phyloP scores from a whole-genome alignment of 192 early-diverging fungal genomes.

The Diversispora epigaea region DNA sequence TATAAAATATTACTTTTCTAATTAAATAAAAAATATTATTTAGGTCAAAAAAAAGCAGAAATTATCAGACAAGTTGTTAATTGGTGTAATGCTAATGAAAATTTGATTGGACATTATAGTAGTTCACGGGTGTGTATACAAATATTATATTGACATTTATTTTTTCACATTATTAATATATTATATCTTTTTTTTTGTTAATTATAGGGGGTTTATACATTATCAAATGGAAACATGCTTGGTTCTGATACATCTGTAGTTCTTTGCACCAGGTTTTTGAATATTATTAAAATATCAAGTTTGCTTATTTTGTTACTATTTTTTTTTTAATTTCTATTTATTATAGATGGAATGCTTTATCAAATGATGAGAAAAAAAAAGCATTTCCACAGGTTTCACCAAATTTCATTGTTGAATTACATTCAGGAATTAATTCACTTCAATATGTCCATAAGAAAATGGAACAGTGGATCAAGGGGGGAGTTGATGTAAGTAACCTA shows the following conservation, averaged over 20 bases:
- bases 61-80: neutral
- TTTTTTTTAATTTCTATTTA: neutral
- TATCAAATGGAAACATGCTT: neutral
- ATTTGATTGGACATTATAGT: slow-evolving; percentile 2
- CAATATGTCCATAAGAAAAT: too few relatives aligned
- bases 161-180: slow-evolving; percentile 9
- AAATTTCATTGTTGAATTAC: neutral
- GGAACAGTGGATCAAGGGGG: too few relatives aligned
- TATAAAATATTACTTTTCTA: neutral
- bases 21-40: neutral
- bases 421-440: too few relatives aligned
- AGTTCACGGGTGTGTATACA: neutral
- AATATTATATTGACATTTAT: neutral
- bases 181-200: slow-evolving; percentile 8
- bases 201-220: neutral
- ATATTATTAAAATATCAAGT: too few relatives aligned
- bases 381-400: slow-evolving; percentile 1
- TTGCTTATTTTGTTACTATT: neutral
- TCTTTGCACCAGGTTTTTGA: slow-evolving; percentile 5
- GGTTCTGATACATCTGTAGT: slow-evolving; percentile 10
- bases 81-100: neutral
- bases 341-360: neutral
- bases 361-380: neutral
- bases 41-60: slow-evolving; percentile 4
- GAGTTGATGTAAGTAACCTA: too few relatives aligned